Evolutionary conservation across 345 rosid genomes (phyloP), one percentile per base, ranked within the genome.

Genomic region (Camelina sativa): DNA sequence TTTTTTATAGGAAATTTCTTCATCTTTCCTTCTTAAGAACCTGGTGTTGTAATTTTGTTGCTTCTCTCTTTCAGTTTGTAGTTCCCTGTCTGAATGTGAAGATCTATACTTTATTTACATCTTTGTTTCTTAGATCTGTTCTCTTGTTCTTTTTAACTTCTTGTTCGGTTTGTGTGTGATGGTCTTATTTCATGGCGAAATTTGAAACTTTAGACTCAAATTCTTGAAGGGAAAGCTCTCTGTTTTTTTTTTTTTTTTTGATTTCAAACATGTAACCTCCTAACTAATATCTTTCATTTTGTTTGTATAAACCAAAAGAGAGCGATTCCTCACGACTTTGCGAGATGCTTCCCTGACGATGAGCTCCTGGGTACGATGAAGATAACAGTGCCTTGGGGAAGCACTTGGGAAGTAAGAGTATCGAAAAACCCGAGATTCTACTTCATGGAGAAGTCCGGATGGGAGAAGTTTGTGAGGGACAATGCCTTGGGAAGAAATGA

Each of bases 391-490:
- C 15, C 0, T 30, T 65, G 69, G 56, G 69, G 69, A 4, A 47
- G 17, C 8, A 28, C 56, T 16, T 65, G 69, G 69, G 8, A 30
- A 30, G 30, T 65, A 5, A 9, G 2, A 4, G 25, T 64, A 3
- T 28, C 43, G 11, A 65, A 16, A 10, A 44, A 44, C 25, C 10
- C 25, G 4, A 32, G 57, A 5, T 44, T 28, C 41, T 44, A 25
- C 25, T 48, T 46, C 69, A 65, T 48, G 56, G 41, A 65, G 56
- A 65, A 46, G 34, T 47, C 20, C 0, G 41, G 69, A n/a, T 65
- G 69, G 69, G 56, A 65, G 16, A 28, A 28, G 25, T 65, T 65
- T 10, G 38, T 65, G 15, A 65, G 17, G 9, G 69, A 63, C 54
- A 62, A 62, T 62, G 30, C 35, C 4, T 15, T 63, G 38, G 54